A percentile compares a stretch with the other conserved stretches of the same genome.
Evolutionary conservation across 176 grass and related monocot genomes (phyloP).

Genomic region (Cocos nucifera): DNA sequence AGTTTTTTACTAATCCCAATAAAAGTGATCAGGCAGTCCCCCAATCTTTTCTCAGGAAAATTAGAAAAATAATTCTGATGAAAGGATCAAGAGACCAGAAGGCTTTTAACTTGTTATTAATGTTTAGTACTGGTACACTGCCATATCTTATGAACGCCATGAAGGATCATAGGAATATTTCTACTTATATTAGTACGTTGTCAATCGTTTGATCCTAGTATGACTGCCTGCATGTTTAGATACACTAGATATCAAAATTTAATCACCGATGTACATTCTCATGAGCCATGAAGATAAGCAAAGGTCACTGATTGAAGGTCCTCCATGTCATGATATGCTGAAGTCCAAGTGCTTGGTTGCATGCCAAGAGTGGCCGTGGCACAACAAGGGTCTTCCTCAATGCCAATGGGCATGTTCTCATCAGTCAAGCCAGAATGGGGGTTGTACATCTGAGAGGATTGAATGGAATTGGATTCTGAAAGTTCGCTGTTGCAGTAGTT

Average conservation of each 20-base stretch:
- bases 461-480: slow-evolving; percentile 28
- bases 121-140: too few relatives aligned
- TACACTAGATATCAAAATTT: slow-evolving; percentile 2
- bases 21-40: too few relatives aligned
- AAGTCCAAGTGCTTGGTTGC: slow-evolving; percentile 41
- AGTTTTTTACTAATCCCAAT: too few relatives aligned
- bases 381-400: slow-evolving; percentile 23
- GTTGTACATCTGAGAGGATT: slow-evolving; percentile 28
- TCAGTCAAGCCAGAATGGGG: slow-evolving; percentile 1
- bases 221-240: background rate
- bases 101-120: too few relatives aligned
- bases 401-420: slow-evolving; percentile 4
- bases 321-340: slow-evolving; percentile 65
- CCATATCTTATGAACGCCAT: too few relatives aligned
- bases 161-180: background rate
- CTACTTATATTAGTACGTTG: background rate
- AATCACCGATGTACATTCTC: slow-evolving; percentile 14
- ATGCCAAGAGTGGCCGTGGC: slow-evolving; percentile 5
- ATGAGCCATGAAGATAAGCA: slow-evolving; percentile 62
- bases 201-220: background rate
- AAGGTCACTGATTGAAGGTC: slow-evolving; percentile 65
- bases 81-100: too few relatives aligned
- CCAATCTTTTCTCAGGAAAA: too few relatives aligned
- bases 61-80: too few relatives aligned
- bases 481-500: slow-evolving; percentile 26